Percentiles rank a stretch among this genome's conserved stretches.
Conservation (phyloP, 768 basidiomycete genomes). For the Daedalea quercina region DNA sequence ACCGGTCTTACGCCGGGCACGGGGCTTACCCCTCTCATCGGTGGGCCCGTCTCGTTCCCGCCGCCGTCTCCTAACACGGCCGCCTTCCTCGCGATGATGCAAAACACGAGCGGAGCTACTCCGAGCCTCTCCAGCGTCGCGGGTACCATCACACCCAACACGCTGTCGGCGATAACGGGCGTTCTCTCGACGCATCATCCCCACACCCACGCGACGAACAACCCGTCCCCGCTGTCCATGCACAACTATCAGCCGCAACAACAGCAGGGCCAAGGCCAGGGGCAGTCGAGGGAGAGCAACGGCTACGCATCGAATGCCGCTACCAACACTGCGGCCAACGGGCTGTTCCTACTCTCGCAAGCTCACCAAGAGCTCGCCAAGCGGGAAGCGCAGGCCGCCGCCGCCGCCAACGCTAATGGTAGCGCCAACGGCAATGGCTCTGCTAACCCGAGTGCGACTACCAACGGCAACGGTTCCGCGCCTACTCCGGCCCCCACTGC, state of each 20-base stretch:
- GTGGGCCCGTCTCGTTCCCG: slow-evolving; percentile 68
- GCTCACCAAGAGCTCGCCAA: slow-evolving; percentile 96
- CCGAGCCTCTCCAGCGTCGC: slow-evolving; percentile 21
- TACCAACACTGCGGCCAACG: slow-evolving; percentile 71
- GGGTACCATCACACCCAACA: slow-evolving; percentile 57
- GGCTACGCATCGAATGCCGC: slow-evolving; percentile 47
- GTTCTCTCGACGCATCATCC: slow-evolving; percentile 43
- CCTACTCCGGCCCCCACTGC: slow-evolving; percentile 9
- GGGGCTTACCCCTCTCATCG: slow-evolving; percentile 64
- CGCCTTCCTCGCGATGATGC: slow-evolving; percentile 90
- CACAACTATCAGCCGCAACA: slow-evolving; percentile 8
- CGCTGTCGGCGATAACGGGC: slow-evolving; percentile 73
- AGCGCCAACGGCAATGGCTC: slow-evolving; percentile 1
- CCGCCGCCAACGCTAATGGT: slow-evolving; percentile 18
- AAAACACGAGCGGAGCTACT: slow-evolving; percentile 35
- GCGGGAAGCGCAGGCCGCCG: slow-evolving; percentile 66
- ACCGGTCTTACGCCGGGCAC: slow-evolving; percentile 82
- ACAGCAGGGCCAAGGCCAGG: background rate
- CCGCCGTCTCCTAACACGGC: slow-evolving; percentile 84
- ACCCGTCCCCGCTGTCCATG: slow-evolving; percentile 29
- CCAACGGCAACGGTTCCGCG: background rate
- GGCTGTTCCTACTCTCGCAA: slow-evolving; percentile 88
- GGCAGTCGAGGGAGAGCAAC: slow-evolving; percentile 4
- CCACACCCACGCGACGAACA: slow-evolving; percentile 62
- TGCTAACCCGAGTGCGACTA: slow-evolving; percentile 6